These are phyloP conservation scores for Aspergillus haitiensis DNA, from an alignment of 495 filamentous ascomycete species.

Conservation along the genomic window DNA sequence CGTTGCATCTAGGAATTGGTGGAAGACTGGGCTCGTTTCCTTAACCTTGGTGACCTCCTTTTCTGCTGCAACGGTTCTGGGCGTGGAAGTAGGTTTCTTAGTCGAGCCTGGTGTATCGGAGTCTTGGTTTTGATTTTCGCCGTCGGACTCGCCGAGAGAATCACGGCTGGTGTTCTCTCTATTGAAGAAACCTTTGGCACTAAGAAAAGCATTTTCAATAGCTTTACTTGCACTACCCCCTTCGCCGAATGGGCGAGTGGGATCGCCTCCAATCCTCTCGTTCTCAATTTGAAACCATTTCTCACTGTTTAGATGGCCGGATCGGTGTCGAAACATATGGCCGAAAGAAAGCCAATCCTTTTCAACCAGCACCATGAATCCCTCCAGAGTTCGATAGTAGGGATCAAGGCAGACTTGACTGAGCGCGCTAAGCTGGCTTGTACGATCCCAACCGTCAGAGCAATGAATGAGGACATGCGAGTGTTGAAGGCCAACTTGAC, in stretches of 20 bases:
- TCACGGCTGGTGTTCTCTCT: constrained; percentile 69
- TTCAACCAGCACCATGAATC: constrained; percentile 92
- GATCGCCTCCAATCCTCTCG: constrained; percentile 52
- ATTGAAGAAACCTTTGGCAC: constrained; percentile 88
- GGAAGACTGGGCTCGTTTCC: constrained; percentile 94
- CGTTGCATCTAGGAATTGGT: constrained; percentile 95
- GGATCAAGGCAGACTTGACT: constrained; percentile 93
- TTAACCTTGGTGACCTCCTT: constrained; percentile 66
- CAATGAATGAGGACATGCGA: constrained; percentile 97
- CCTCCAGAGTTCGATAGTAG: constrained; percentile 92
- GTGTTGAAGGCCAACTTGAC: constrained; percentile 86
- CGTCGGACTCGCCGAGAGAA: constrained; percentile 59
- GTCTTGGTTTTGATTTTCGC: constrained; percentile 60
- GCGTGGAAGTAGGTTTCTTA: constrained; percentile 45
- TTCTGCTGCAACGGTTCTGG: constrained; percentile 44
- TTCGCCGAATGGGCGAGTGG: constrained; percentile 46
- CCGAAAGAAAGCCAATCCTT: constrained; percentile 99
- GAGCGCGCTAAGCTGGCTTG: constrained; percentile 91
- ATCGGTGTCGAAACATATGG: constrained; percentile 92
- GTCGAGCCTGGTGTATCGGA: constrained; percentile 38
- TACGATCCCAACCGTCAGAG: constrained; percentile 98
- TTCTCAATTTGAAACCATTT: constrained; percentile 94
- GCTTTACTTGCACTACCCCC: constrained; percentile 66
- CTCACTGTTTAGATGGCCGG: constrained; percentile 81
- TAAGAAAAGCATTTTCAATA: constrained; percentile 80